Percentiles rank a stretch among this genome's conserved stretches.
Evolutionary conservation across 208 protist genomes (phyloP).

Genomic region (Acanthamoeba sp.): DNA sequence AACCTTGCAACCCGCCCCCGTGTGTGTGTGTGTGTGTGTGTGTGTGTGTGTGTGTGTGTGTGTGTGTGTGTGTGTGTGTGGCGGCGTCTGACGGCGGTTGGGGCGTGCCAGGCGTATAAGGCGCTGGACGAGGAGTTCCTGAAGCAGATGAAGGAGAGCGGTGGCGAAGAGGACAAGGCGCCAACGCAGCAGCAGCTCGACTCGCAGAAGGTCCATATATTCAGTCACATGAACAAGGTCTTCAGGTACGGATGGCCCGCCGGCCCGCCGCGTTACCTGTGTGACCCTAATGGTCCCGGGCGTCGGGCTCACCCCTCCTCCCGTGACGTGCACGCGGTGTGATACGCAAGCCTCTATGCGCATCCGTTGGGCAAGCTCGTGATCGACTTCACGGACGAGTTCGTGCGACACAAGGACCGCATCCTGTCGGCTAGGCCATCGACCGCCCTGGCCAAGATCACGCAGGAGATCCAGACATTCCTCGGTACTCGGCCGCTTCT

Average conservation of each 20-base stretch:
- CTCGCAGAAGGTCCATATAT: background rate
- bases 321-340: no score
- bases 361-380: conserved; percentile 34
- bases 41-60: background rate
- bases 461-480: conserved; percentile 8
- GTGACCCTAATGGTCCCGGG: no score
- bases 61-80: background rate
- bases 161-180: background rate
- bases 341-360: background rate
- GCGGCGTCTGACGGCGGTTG: no score
- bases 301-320: no score
- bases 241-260: background rate
- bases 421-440: conserved; percentile 8
- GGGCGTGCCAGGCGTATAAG: conserved; percentile 35
- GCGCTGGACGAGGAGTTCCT: conserved; percentile 11
- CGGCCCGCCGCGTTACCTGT: no score
- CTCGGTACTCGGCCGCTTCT: conserved; percentile 1
- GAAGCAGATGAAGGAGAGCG: background rate
- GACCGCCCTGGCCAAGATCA: background rate
- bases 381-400: conserved; percentile 30
- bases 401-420: conserved; percentile 38
- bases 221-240: conserved; percentile 49
- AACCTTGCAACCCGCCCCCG: no score
- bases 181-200: conserved; percentile 35
- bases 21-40: background rate